A percentile compares a stretch with the other conserved stretches of the same genome.
Evolutionary conservation across 164 flowering plant genomes (phyloP).

Genomic region (Aristolochia contorta): DNA sequence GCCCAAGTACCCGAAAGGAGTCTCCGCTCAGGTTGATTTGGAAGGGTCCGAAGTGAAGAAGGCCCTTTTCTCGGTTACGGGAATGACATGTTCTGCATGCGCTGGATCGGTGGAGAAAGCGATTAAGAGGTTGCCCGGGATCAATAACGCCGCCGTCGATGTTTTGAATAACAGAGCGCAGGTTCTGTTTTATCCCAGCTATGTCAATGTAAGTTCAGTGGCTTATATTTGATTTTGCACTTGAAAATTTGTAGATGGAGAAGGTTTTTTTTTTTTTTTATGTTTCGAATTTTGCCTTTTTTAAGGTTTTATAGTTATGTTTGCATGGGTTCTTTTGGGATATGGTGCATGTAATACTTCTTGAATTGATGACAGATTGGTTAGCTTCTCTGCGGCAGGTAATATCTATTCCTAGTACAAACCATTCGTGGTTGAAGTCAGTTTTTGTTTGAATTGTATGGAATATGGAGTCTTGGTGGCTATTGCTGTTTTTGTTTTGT

Average conservation of each 20-base stretch:
- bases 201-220: constrained; percentile 46
- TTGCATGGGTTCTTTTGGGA: too few relatives aligned
- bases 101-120: constrained; percentile 85
- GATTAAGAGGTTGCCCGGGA: constrained; percentile 73
- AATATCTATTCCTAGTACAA: too few relatives aligned
- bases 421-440: too few relatives aligned
- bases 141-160: constrained; percentile 64
- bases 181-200: constrained; percentile 51
- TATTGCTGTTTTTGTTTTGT: too few relatives aligned
- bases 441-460: too few relatives aligned
- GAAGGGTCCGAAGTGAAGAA: constrained; percentile 23
- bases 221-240: background rate
- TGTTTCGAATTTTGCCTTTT: background rate
- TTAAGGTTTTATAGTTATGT: background rate
- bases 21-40: constrained; percentile 11
- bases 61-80: constrained; percentile 54
- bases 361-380: too few relatives aligned
- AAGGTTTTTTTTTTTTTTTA: background rate
- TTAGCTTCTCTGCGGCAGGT: too few relatives aligned
- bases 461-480: too few relatives aligned
- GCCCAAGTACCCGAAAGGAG: constrained; percentile 60
- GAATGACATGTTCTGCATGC: constrained; percentile 88
- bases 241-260: background rate
- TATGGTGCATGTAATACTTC: too few relatives aligned
- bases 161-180: constrained; percentile 61